Conservation (phyloP, 768 basidiomycete genomes). For the Tricholoma hemisulphureum region DNA sequence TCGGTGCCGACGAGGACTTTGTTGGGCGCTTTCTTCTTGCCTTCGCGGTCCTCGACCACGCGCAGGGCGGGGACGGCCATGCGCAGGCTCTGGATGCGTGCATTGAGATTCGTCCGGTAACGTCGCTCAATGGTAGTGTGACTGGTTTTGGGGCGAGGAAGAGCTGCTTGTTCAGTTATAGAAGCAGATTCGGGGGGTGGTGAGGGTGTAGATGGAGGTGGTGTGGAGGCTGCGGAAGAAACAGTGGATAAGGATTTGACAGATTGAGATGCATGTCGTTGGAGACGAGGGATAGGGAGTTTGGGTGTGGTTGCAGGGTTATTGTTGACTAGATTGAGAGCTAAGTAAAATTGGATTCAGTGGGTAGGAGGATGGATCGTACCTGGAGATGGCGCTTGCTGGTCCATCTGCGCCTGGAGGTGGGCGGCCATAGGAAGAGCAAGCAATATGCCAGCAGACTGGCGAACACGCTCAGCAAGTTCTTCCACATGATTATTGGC, state of each 20-base stretch:
- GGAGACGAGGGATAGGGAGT: conserved; percentile 39
- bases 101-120: conserved; percentile 86
- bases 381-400: conserved; percentile 20
- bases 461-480: conserved; percentile 47
- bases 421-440: conserved; percentile 44
- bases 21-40: conserved; percentile 49
- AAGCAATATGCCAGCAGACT: conserved; percentile 57
- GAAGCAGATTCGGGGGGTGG: conserved; percentile 13
- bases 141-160: conserved; percentile 66
- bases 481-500: conserved; percentile 37
- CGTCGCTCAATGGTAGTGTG: conserved; percentile 89
- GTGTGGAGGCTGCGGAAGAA: conserved; percentile 41
- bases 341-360: background rate
- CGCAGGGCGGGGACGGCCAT: conserved; percentile 82
- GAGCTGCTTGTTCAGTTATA: conserved; percentile 9
- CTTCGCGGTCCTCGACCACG: conserved; percentile 64
- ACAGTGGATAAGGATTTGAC: conserved; percentile 24
- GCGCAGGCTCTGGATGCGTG: conserved; percentile 77
- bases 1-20: conserved; percentile 33
- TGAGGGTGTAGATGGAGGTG: conserved; percentile 40
- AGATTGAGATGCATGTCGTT: conserved; percentile 24
- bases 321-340: background rate
- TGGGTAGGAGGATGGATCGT: conserved; percentile 3
- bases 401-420: conserved; percentile 26
- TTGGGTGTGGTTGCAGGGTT: conserved; percentile 27